phyloP scores from a whole-genome alignment of 2,329 filamentous ascomycete genomes.

The Beauveria australis region DNA sequence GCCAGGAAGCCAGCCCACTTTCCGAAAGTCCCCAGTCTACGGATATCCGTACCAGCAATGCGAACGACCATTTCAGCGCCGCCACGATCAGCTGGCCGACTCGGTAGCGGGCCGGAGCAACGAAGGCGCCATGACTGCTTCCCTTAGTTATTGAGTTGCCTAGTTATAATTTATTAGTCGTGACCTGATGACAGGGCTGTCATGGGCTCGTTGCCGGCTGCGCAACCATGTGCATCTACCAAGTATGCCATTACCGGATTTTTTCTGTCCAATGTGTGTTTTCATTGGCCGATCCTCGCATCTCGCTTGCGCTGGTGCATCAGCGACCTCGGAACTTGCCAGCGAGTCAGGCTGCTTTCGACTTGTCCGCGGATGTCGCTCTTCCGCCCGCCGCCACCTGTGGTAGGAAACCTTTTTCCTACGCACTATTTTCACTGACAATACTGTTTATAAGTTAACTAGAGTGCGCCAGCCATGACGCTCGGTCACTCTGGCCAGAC shows the following conservation, averaged over 20 bases:
- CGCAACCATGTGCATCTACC: neutral
- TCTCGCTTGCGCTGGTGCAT: neutral
- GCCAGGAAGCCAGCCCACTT: neutral
- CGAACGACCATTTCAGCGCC: neutral
- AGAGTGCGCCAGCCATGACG: neutral
- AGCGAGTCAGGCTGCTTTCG: neutral
- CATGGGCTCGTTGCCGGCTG: neutral
- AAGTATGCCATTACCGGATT: no score
- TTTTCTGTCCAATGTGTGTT: neutral
- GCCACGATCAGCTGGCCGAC: neutral
- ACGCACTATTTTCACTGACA: no score
- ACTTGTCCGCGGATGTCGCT: neutral
- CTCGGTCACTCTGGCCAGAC: no score
- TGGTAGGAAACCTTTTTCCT: neutral
- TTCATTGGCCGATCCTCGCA: neutral
- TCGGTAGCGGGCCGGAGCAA: conserved; percentile 2
- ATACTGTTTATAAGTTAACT: no score
- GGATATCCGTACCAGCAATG: neutral
- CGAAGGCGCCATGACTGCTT: neutral
- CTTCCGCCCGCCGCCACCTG: neutral
- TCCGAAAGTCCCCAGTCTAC: neutral
- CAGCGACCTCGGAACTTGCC: conserved; percentile 2
- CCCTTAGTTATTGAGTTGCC: no score
- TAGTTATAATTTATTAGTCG: no score
- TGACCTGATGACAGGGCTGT: no score